Conservation (phyloP, 2,329 filamentous ascomycete species). For the Didymella pomorum region DNA sequence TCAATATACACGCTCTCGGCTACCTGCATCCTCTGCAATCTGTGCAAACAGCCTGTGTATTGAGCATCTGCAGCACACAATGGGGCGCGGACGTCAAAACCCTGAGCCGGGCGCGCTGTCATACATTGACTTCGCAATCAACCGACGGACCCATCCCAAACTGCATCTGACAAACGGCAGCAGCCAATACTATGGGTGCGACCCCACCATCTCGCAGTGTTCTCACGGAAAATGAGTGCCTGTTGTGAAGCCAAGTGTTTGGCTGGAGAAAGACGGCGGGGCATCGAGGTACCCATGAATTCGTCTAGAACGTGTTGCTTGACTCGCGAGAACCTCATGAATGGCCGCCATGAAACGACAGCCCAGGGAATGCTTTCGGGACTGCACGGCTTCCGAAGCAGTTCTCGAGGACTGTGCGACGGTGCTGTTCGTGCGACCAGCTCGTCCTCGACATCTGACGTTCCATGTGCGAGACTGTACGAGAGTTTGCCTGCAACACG, state of each 20-base stretch:
- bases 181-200: slow-evolving; percentile 14
- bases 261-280: slow-evolving; percentile 24
- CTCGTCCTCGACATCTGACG: slow-evolving; percentile 23
- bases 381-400: slow-evolving; percentile 23
- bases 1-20: slow-evolving; percentile 7
- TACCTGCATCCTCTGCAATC: not conserved
- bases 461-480: slow-evolving; percentile 18
- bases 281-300: slow-evolving; percentile 19
- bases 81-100: slow-evolving; percentile 3
- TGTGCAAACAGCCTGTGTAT: slow-evolving; percentile 1
- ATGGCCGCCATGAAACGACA: slow-evolving; percentile 27
- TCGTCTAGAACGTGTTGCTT: slow-evolving; percentile 34
- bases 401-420: slow-evolving; percentile 26
- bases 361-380: slow-evolving; percentile 25
- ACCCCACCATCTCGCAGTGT: slow-evolving; percentile 12
- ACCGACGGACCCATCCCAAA: slow-evolving; percentile 3
- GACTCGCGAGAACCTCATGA: slow-evolving; percentile 31
- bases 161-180: slow-evolving; percentile 14
- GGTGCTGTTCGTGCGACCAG: slow-evolving; percentile 18
- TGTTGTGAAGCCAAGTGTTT: slow-evolving; percentile 12
- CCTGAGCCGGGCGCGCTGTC: slow-evolving; percentile 5
- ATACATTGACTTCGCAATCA: slow-evolving; percentile 8
- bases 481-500: slow-evolving; percentile 7
- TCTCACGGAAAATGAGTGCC: slow-evolving; percentile 3
- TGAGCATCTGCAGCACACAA: not conserved